Evolutionary conservation across 768 basidiomycete species (phyloP), one percentile per base, ranked within the genome.

Genomic region (Rhodotorula diobovata): DNA sequence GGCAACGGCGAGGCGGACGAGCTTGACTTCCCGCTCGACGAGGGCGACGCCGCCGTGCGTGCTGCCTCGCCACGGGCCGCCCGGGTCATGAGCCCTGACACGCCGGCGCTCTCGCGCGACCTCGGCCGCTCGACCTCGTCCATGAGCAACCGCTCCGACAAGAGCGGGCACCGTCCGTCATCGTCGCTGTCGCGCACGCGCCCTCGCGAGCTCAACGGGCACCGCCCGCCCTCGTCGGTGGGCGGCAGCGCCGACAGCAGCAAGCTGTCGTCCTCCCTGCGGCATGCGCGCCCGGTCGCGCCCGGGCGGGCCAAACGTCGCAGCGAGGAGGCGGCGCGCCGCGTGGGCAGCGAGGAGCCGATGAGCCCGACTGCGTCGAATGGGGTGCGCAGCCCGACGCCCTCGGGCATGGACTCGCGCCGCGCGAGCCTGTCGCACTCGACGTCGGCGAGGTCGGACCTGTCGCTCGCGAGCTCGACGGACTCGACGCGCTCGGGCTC

Each of bases 211-310:
- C 65, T 64, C 53, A 61, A 65, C 48, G 53, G 59, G 8, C 69
- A 71, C 46, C 61, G 65, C 4, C 70, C 73, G 10, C 67, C 59
- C 0, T 71, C 73, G 1, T 74, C 73, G 0, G 45, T 57, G 11
- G 63, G 63, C 20, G 70, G 73, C 2, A 71, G 66, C n/a, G 50
- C 54, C 32, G 64, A 66, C 46, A 69, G 62, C 21, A 62, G 61
- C 34, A 60, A 50, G 37, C 28, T 66, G 4, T 41, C 59, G 37
- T 63, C 66, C 1, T 64, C 66, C 6, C 66, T 74, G 11, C 73
- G 73, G 4, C 73, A 71, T 41, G 62, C 50, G 25, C 66, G 70
- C 4, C 73, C 73, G 9, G 55, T 68, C 50, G 73, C 73, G 0
- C 73, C 73, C 2, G 65, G 62, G 0, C 58, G 73, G 0, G 57